Percentiles rank a stretch among this genome's conserved stretches.
These are phyloP conservation scores for Termitomyces sp. DNA, from an alignment of 768 basidiomycete genomes.

Conservation along the genomic window DNA sequence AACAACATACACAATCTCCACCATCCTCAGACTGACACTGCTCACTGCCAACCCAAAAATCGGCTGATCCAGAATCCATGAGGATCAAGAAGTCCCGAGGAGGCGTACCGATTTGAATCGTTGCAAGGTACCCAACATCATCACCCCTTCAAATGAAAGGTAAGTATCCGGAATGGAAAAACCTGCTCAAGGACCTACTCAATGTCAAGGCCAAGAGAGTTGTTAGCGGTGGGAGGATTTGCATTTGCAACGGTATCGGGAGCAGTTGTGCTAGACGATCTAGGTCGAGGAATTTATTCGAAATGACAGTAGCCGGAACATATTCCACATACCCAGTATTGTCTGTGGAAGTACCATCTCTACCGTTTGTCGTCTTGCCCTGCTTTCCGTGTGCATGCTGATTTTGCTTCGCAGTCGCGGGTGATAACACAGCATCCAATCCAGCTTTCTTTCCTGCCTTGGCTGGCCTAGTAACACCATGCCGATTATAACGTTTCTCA, in stretches of 20 bases:
- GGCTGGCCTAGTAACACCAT: slow-evolving; percentile 18
- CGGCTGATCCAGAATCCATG: slow-evolving; percentile 69
- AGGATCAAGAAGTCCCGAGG: slow-evolving; percentile 48
- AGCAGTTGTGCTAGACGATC: slow-evolving; percentile 3
- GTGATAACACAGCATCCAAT: slow-evolving; percentile 13
- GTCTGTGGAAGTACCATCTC: slow-evolving; percentile 1
- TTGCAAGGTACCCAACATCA: slow-evolving; percentile 50
- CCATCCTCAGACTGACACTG: slow-evolving; percentile 39
- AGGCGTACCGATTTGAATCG: slow-evolving; percentile 63
- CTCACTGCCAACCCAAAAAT: slow-evolving; percentile 60
- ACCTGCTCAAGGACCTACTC: slow-evolving; percentile 37
- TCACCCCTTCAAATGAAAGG: slow-evolving; percentile 22
- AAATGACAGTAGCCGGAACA: neutral
- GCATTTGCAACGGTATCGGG: slow-evolving; percentile 31
- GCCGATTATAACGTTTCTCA: slow-evolving; percentile 30
- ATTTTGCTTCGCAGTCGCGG: slow-evolving; percentile 7
- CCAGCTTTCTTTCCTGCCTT: neutral
- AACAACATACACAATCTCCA: slow-evolving; percentile 32
- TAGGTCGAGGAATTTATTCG: neutral
- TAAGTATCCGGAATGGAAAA: neutral
- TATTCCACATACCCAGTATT: neutral
- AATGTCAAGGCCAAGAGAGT: slow-evolving; percentile 66
- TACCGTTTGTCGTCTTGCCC: neutral
- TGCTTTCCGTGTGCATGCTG: neutral
- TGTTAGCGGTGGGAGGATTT: slow-evolving; percentile 28